Evolutionary conservation across 352 stramenopile genomes (phyloP), one percentile per base, ranked within the genome.

Genomic region (Saprolegnia parasitica): DNA sequence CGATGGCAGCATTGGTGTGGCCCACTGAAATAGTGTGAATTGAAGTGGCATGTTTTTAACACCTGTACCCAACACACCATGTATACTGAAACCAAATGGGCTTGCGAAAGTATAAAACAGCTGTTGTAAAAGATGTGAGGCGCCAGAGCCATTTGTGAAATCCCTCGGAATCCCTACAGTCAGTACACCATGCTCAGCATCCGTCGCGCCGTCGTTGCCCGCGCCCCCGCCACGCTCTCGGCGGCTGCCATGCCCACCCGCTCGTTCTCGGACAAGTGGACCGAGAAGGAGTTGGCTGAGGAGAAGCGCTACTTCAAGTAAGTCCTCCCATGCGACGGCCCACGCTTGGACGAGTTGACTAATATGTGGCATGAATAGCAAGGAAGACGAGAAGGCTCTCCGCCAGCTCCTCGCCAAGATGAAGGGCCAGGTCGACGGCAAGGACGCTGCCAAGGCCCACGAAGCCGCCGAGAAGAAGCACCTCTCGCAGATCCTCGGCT

Each of bases 381-480:
- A 95, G 78, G 74, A 91, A 68, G 87, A 95, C 70, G 87, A 95
- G 74, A 91, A 90, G 76, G 35, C 84, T 21, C 84, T 95, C 24
- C 87, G 87, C 76, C 90, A 91, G 78, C 79, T 95, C 64, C 77
- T 95, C 50, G 79, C 91, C 76, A 95, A 95, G 82, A 76, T 95
- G 74, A 93, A 95, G 78, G 78, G 73, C 20, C 85, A 95, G 77
- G 79, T 85, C 10, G 18, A 49, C 42, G 11, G 73, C 20, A 84
- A 93, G 77, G 79, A 84, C 10, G 18, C 11, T 8, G 11, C 80
- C 68, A 87, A 95, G 79, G 71, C 77, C 75, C 84, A 95, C 76
- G 70, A 92, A 49, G 76, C 83, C 37, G 77, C 91, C 77, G 86
- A 95, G 75, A 86, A 81, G 75, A 80, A 88, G 72, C 82, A 82